phyloP scores from a whole-genome alignment of 2,329 filamentous ascomycete species.

The Colletotrichum cordylinicola region DNA sequence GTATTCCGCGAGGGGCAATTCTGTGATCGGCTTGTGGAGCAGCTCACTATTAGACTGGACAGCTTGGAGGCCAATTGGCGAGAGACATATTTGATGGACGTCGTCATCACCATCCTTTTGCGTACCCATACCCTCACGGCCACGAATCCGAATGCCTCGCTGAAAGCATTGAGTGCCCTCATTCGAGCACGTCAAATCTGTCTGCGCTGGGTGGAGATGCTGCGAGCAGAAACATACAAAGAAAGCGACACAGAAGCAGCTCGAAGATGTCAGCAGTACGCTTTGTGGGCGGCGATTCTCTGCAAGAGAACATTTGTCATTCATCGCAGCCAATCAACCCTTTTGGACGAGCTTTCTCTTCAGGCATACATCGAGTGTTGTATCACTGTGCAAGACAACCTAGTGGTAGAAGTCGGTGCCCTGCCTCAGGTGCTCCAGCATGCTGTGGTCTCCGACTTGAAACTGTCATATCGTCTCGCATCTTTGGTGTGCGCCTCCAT shows the following conservation, averaged over 20 bases:
- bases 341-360: conserved; percentile 16
- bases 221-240: conserved; percentile 50
- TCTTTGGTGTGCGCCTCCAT: conserved; percentile 40
- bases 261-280: conserved; percentile 46
- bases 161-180: conserved; percentile 39
- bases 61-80: conserved; percentile 61
- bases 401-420: conserved; percentile 38
- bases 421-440: conserved; percentile 39
- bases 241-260: conserved; percentile 41
- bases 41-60: conserved; percentile 48
- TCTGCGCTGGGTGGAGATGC: conserved; percentile 51
- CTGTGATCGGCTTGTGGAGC: conserved; percentile 49
- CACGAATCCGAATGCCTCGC: background rate
- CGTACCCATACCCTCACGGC: conserved; percentile 36
- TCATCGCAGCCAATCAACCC: background rate
- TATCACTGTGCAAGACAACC: conserved; percentile 49
- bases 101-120: conserved; percentile 56
- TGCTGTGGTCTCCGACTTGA: conserved; percentile 52
- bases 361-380: conserved; percentile 30
- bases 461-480: conserved; percentile 44
- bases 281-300: conserved; percentile 61
- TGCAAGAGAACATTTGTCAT: conserved; percentile 48
- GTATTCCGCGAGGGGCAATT: conserved; percentile 57
- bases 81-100: conserved; percentile 63
- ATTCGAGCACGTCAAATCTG: conserved; percentile 46